Evolutionary conservation across 805 yeast genomes (phyloP).

Genomic region (Candida silvicultrix): DNA sequence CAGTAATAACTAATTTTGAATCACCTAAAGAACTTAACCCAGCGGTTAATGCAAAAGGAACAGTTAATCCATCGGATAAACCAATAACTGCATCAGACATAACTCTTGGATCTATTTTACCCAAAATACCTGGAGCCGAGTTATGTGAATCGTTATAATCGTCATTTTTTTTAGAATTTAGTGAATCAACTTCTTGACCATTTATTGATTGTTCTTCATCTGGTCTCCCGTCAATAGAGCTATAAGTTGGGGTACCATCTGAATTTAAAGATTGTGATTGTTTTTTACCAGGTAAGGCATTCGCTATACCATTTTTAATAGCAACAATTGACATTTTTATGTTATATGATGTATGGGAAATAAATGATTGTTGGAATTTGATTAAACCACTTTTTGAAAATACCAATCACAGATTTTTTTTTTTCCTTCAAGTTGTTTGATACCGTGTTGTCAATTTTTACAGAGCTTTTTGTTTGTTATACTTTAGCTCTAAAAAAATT

Average conservation of each 20-base stretch:
- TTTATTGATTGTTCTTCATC: conserved; percentile 8
- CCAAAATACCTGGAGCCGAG: conserved; percentile 30
- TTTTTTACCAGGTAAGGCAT: conserved; percentile 5
- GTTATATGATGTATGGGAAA: background rate
- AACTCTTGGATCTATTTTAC: conserved; percentile 78
- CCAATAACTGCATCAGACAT: conserved; percentile 94
- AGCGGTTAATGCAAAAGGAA: conserved; percentile 98
- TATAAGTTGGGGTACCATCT: conserved; percentile 7
- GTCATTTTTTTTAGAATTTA: conserved; percentile 5
- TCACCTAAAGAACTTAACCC: conserved; percentile 90
- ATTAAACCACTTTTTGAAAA: no score
- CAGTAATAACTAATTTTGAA: conserved; percentile 86
- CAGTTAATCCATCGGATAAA: conserved; percentile 90
- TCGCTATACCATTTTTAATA: conserved; percentile 19
- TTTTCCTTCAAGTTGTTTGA: no score
- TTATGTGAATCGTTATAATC: background rate
- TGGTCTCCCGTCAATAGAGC: conserved; percentile 8
- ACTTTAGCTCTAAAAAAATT: no score
- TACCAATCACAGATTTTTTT: no score
- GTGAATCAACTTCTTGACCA: background rate
- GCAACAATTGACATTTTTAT: conserved; percentile 19
- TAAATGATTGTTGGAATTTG: background rate
- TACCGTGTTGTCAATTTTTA: no score
- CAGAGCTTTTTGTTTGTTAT: no score
- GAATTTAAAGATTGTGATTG: conserved; percentile 9